Evolutionary conservation across 2,329 filamentous ascomycete species (phyloP).

Genomic region (Hortaea werneckii): DNA sequence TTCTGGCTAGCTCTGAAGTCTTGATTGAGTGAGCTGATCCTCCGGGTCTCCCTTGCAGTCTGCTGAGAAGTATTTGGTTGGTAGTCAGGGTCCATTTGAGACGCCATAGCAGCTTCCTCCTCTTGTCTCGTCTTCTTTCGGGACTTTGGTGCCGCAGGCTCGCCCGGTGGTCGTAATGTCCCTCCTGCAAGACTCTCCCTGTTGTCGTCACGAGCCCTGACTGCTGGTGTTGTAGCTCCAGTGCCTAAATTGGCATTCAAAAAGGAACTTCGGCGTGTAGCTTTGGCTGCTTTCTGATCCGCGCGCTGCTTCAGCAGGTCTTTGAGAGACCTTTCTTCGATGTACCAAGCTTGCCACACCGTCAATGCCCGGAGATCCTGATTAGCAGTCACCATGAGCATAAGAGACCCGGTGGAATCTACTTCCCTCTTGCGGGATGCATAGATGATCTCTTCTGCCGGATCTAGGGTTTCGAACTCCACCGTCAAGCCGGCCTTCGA

Average conservation of each 20-base stretch:
- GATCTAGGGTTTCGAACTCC: slow-evolving; percentile 55
- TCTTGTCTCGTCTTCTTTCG: slow-evolving; percentile 22
- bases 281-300: slow-evolving; percentile 31
- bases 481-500: slow-evolving; percentile 25
- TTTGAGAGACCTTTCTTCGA: slow-evolving; percentile 52
- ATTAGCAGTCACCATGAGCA: slow-evolving; percentile 74
- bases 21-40: slow-evolving; percentile 78
- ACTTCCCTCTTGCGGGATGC: slow-evolving; percentile 58
- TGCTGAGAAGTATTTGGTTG: slow-evolving; percentile 36
- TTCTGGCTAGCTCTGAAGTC: slow-evolving; percentile 33
- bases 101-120: slow-evolving; percentile 39
- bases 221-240: slow-evolving; percentile 64
- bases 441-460: slow-evolving; percentile 74
- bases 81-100: slow-evolving; percentile 40
- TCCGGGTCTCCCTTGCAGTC: slow-evolving; percentile 51
- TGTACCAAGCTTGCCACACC: slow-evolving; percentile 73
- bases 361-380: slow-evolving; percentile 66
- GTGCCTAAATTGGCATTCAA: slow-evolving; percentile 49
- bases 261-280: slow-evolving; percentile 56
- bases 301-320: slow-evolving; percentile 31
- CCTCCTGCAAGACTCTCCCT: slow-evolving; percentile 60
- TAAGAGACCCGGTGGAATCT: slow-evolving; percentile 36
- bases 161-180: slow-evolving; percentile 22
- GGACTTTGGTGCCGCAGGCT: slow-evolving; percentile 10
- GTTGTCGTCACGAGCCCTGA: slow-evolving; percentile 49